Percentiles rank a stretch among this genome's conserved stretches.
These are phyloP conservation scores for Piloderma croceum DNA, from an alignment of 768 basidiomycete species.

Conservation along the genomic window DNA sequence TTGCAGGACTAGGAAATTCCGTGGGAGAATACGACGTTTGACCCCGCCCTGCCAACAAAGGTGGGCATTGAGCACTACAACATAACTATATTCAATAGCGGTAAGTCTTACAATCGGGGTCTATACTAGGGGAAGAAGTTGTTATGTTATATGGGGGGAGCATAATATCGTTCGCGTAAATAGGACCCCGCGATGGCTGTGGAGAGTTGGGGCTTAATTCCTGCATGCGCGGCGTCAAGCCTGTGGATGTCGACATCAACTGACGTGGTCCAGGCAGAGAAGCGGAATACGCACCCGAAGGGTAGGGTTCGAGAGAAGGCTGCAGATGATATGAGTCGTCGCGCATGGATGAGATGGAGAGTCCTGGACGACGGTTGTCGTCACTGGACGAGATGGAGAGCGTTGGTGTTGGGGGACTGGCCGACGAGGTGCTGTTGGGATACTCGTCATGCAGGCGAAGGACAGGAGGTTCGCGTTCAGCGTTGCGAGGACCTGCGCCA, in stretches of 20 bases:
- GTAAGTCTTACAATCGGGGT: slow-evolving; percentile 66
- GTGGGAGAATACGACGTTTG: background rate
- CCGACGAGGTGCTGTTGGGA: slow-evolving; percentile 34
- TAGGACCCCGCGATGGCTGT: slow-evolving; percentile 17
- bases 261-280: too few relatives aligned
- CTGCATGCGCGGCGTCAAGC: too few relatives aligned
- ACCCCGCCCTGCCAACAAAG: slow-evolving; percentile 51
- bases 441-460: slow-evolving; percentile 44
- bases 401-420: slow-evolving; percentile 42
- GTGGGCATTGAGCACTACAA: slow-evolving; percentile 65
- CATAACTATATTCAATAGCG: slow-evolving; percentile 61
- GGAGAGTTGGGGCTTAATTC: slow-evolving; percentile 30
- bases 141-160: slow-evolving; percentile 24
- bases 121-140: slow-evolving; percentile 40
- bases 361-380: slow-evolving; percentile 30
- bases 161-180: slow-evolving; percentile 23
- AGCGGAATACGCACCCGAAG: background rate
- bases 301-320: slow-evolving; percentile 3
- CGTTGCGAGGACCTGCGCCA: slow-evolving; percentile 54
- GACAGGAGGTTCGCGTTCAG: slow-evolving; percentile 52
- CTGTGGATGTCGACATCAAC: too few relatives aligned
- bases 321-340: slow-evolving; percentile 18
- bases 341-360: slow-evolving; percentile 27
- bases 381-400: slow-evolving; percentile 39
- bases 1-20: slow-evolving; percentile 9